phyloP scores from a whole-genome alignment of 1,284 basidiomycete genomes.

The Ganoderma lucidum region DNA sequence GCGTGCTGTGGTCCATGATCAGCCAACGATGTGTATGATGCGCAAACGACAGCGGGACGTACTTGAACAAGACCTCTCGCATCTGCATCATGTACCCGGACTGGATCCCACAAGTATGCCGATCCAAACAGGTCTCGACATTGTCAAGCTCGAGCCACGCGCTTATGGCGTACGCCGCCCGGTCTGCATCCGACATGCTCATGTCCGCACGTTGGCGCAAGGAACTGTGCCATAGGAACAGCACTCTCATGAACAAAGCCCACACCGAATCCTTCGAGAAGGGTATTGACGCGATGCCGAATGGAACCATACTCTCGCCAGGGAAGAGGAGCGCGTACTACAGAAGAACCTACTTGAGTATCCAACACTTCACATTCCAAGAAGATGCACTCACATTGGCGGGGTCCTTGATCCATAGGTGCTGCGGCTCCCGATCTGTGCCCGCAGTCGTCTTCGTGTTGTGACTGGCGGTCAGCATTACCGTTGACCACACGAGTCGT shows the following conservation, averaged over 20 bases:
- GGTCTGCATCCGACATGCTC: slow-evolving; percentile 52
- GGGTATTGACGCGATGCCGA: slow-evolving; percentile 11
- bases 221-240: slow-evolving; percentile 79
- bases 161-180: slow-evolving; percentile 67
- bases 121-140: slow-evolving; percentile 67
- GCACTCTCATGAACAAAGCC: slow-evolving; percentile 72
- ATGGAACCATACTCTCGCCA: slow-evolving; percentile 60
- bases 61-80: slow-evolving; percentile 81
- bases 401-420: slow-evolving; percentile 68
- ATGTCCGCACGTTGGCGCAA: slow-evolving; percentile 60
- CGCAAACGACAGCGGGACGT: slow-evolving; percentile 39
- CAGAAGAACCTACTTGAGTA: not conserved
- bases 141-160: slow-evolving; percentile 78
- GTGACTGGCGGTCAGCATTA: slow-evolving; percentile 69
- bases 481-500: slow-evolving; percentile 75
- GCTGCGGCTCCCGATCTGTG: slow-evolving; percentile 40
- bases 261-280: slow-evolving; percentile 62
- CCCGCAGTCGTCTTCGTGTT: slow-evolving; percentile 65
- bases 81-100: slow-evolving; percentile 71
- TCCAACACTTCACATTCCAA: not conserved
- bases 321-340: slow-evolving; percentile 77
- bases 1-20: slow-evolving; percentile 60
- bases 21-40: slow-evolving; percentile 60
- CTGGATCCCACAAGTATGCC: slow-evolving; percentile 73
- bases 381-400: slow-evolving; percentile 57